Evolutionary conservation across 139 green algal genomes (phyloP).

Genomic region (Microglena sp.): DNA sequence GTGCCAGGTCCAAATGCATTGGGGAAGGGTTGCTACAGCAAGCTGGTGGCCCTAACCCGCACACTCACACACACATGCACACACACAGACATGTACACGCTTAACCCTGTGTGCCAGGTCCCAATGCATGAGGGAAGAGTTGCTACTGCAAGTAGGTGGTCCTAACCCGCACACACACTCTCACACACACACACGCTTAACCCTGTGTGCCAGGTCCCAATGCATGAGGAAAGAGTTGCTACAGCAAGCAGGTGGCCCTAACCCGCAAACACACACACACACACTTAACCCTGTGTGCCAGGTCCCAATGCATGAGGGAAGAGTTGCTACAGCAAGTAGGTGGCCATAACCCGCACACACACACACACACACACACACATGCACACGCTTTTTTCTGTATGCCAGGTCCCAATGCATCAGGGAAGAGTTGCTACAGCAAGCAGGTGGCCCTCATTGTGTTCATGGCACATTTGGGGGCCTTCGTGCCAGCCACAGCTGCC

Average conservation of each 20-base stretch:
- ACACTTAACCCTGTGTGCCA: too few species aligned
- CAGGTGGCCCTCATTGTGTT: slow-evolving; percentile 86
- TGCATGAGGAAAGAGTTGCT: slow-evolving; percentile 68
- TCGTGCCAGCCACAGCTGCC: slow-evolving; percentile 43
- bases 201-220: slow-evolving; percentile 75
- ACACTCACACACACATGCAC: too few species aligned
- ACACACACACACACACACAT: too few species aligned
- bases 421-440: slow-evolving; percentile 79
- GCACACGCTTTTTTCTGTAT: too few species aligned
- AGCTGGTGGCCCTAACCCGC: slow-evolving; percentile 79
- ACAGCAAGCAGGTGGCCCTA: slow-evolving; percentile 80
- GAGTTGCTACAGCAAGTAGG: slow-evolving; percentile 70
- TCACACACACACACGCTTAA: too few species aligned
- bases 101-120: too few species aligned
- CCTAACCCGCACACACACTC: too few species aligned
- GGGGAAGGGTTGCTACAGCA: slow-evolving; percentile 72
- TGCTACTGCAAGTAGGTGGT: slow-evolving; percentile 81
- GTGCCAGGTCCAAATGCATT: slow-evolving; percentile 64
- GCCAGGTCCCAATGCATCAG: slow-evolving; percentile 66
- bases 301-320: slow-evolving; percentile 73
- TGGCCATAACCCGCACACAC: too few species aligned
- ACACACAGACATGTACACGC: too few species aligned
- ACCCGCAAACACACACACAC: too few species aligned
- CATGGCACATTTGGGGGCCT: slow-evolving; percentile 63
- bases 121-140: slow-evolving; percentile 72